Evolutionary conservation across 176 grass and related monocot species (phyloP), one percentile per base, ranked within the genome.

Genomic region (Panicum miliaceum): DNA sequence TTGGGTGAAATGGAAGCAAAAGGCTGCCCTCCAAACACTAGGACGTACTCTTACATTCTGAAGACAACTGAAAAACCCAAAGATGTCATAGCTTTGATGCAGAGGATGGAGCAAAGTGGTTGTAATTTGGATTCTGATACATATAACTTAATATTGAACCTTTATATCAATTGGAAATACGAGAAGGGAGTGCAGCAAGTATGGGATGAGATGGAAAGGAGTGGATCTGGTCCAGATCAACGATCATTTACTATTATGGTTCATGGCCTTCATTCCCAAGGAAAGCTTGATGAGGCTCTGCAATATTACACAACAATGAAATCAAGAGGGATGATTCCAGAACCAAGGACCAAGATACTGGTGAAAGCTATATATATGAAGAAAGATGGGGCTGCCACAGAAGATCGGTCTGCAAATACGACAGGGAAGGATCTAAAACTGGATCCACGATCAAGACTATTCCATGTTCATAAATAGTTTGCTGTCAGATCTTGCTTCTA

Each of bases 121-220:
- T 90, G 75, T 43, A 84, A 23, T 77, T 71, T 86, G 80, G 90
- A 92, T 75, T 84, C 78, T 70, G 82, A 94, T 53, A 92, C 87
- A 2, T 92, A 90, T 67, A 94, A 94, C 76, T 85, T 92, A 46
- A 77, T 94, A 86, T 67, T 94, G 52, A 94, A 92, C 70, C 85
- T 94, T 68, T 94, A 81, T 86, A 46, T 90, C 23, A 47, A 64
- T 40, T 90, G 90, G 93, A 84, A 92, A 50, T 86, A 86, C 83
- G 75, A 92, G 37, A 83, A 85, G 43, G 93, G 90, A 22, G 68
- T 90, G 27, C 68, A 40, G 19, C 84, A 73, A 64, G 14, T 90
- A 68, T 92, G 93, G 93, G 82, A 86, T 65, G 87, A 90, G 64
- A 94, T 94, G 93, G 90, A 92, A 82, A 88, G 70, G 38, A 88